phyloP scores from a whole-genome alignment of 1,284 basidiomycete species.

The Schizopora paradoxa region DNA sequence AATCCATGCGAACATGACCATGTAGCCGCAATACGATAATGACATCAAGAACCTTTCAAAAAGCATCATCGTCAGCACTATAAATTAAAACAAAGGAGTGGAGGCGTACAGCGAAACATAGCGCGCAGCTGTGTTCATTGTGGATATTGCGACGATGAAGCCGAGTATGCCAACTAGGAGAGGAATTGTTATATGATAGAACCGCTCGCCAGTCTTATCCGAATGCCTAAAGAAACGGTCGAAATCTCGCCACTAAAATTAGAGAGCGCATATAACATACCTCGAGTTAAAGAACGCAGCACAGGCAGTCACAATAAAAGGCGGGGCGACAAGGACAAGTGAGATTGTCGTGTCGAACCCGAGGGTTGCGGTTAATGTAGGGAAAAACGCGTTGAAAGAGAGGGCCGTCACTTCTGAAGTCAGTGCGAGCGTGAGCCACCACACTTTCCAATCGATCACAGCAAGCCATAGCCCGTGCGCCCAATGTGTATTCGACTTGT shows the following conservation, averaged over 20 bases:
- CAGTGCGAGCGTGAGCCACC: conserved; percentile 25
- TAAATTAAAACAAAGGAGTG: not conserved
- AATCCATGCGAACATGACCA: conserved; percentile 37
- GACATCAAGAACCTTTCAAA: conserved; percentile 29
- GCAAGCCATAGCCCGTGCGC: conserved; percentile 31
- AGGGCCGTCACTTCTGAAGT: conserved; percentile 24
- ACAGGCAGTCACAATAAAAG: conserved; percentile 17
- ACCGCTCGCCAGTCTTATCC: conserved; percentile 33
- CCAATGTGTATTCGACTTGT: too few species aligned
- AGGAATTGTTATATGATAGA: conserved; percentile 36
- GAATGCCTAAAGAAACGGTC: conserved; percentile 22
- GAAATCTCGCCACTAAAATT: too few species aligned
- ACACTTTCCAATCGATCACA: conserved; percentile 38
- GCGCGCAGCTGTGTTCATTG: conserved; percentile 33
- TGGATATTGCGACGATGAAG: conserved; percentile 40
- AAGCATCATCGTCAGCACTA: not conserved
- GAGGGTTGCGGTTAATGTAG: conserved; percentile 26
- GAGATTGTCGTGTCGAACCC: conserved; percentile 25
- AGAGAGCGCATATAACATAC: not conserved
- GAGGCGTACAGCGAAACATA: conserved; percentile 33
- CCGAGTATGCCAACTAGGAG: conserved; percentile 33
- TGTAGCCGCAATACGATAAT: conserved; percentile 30
- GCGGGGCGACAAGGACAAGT: conserved; percentile 24
- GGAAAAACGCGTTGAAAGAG: conserved; percentile 31
- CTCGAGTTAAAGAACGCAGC: conserved; percentile 17